Evolutionary conservation across 2,329 filamentous ascomycete species (phyloP).

Genomic region (Stagonosporopsis vannaccii): DNA sequence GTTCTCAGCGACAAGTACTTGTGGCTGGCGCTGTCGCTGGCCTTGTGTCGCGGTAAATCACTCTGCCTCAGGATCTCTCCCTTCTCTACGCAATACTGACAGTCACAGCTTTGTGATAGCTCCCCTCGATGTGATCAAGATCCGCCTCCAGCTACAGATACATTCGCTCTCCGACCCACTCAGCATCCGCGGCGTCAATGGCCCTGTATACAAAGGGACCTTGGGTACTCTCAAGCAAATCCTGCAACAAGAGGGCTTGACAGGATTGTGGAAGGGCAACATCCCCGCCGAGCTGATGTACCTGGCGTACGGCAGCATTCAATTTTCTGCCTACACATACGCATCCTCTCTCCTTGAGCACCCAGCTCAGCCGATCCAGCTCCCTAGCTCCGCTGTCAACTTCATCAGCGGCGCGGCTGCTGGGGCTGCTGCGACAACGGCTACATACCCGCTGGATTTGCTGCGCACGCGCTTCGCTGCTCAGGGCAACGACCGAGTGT

Average conservation of each 20-base stretch:
- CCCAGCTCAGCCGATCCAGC: constrained; percentile 54
- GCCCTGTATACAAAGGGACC: constrained; percentile 74
- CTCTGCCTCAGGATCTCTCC: neutral
- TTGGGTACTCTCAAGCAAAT: constrained; percentile 79
- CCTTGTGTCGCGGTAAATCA: constrained; percentile 78
- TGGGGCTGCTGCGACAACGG: constrained; percentile 80
- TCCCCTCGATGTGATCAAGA: constrained; percentile 97
- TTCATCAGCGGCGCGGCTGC: constrained; percentile 85
- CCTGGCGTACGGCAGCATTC: constrained; percentile 84
- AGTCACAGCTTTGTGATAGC: constrained; percentile 81
- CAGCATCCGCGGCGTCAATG: constrained; percentile 58
- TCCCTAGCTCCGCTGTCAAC: constrained; percentile 74
- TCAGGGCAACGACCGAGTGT: constrained; percentile 83
- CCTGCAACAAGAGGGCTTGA: constrained; percentile 79
- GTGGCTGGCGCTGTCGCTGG: constrained; percentile 76
- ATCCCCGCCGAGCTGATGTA: constrained; percentile 95
- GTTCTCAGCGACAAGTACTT: constrained; percentile 71
- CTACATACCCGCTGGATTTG: constrained; percentile 92
- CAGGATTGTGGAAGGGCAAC: constrained; percentile 95
- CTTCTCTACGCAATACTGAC: neutral
- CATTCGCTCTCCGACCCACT: constrained; percentile 81
- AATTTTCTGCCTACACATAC: constrained; percentile 88
- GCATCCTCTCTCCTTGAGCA: constrained; percentile 70
- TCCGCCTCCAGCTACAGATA: constrained; percentile 91
- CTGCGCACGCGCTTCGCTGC: constrained; percentile 96